phyloP scores from a whole-genome alignment of 2,329 filamentous ascomycete genomes.

The Aspergillus sergii region DNA sequence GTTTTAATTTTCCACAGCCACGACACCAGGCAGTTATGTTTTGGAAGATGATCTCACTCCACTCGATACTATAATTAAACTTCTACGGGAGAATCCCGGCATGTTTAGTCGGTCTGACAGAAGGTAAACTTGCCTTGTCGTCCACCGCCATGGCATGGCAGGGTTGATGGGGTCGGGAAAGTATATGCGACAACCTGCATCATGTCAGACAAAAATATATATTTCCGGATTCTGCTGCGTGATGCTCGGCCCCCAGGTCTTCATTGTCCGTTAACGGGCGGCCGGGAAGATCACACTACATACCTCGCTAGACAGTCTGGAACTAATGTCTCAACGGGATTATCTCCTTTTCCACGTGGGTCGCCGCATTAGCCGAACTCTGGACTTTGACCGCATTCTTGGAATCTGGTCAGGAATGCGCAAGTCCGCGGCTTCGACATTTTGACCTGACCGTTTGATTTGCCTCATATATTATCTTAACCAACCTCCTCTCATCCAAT shows the following conservation, averaged over 20 bases:
- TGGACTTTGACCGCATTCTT: neutral
- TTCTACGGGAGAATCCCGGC: neutral
- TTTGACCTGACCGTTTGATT: neutral
- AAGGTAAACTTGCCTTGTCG: neutral
- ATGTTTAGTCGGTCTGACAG: neutral
- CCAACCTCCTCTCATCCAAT: neutral
- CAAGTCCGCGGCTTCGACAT: neutral
- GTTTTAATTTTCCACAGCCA: neutral
- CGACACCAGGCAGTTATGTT: neutral
- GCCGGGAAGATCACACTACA: neutral
- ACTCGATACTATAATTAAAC: constrained; percentile 2
- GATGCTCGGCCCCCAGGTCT: neutral
- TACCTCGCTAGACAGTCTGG: neutral
- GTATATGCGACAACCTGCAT: neutral
- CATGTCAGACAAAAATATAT: neutral
- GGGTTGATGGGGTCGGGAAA: neutral
- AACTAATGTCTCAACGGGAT: neutral
- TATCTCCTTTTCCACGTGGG: neutral
- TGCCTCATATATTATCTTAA: neutral
- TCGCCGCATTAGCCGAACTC: neutral
- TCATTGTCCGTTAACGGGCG: neutral
- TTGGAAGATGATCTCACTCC: neutral
- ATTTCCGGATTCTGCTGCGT: neutral
- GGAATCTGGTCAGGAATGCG: neutral
- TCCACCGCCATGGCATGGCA: neutral